Evolutionary conservation across 805 yeast genomes (phyloP).

Genomic region (Metschnikowia corniflorae): DNA sequence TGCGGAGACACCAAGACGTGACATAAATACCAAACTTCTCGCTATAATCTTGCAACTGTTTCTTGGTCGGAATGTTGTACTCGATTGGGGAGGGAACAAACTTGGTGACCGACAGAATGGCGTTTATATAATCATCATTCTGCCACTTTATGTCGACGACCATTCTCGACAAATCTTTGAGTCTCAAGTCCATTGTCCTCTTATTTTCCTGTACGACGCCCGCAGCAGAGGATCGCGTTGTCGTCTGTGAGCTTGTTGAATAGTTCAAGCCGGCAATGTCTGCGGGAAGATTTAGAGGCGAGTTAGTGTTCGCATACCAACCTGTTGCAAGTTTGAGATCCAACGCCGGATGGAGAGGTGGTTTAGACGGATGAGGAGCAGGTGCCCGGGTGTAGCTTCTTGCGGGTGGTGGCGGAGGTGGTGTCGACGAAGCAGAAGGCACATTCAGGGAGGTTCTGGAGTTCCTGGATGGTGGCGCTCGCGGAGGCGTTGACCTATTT

Average conservation of each 20-base stretch:
- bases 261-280: conserved; percentile 36
- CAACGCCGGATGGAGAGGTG: conserved; percentile 29
- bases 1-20: conserved; percentile 52
- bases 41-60: conserved; percentile 31
- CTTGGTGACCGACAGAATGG: conserved; percentile 26
- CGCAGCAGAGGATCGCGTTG: conserved; percentile 6
- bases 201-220: conserved; percentile 13
- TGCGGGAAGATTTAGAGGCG: conserved; percentile 31
- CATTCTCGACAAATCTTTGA: conserved; percentile 41
- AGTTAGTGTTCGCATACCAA: conserved; percentile 42
- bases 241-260: conserved; percentile 19
- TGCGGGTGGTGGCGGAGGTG: conserved; percentile 37
- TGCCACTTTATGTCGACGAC: conserved; percentile 40
- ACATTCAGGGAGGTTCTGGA: conserved; percentile 4
- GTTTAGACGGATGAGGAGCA: conserved; percentile 12
- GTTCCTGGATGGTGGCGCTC: conserved; percentile 20
- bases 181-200: conserved; percentile 34
- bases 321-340: conserved; percentile 43
- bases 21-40: conserved; percentile 48
- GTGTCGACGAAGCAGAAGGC: conserved; percentile 12
- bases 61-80: conserved; percentile 26
- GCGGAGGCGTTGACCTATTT: conserved; percentile 31
- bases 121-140: conserved; percentile 20
- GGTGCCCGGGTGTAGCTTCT: conserved; percentile 20
- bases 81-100: conserved; percentile 44